Evolutionary conservation across 208 protist genomes (phyloP), one percentile per base, ranked within the genome.

Genomic region (Herpetomonas tarakana): DNA sequence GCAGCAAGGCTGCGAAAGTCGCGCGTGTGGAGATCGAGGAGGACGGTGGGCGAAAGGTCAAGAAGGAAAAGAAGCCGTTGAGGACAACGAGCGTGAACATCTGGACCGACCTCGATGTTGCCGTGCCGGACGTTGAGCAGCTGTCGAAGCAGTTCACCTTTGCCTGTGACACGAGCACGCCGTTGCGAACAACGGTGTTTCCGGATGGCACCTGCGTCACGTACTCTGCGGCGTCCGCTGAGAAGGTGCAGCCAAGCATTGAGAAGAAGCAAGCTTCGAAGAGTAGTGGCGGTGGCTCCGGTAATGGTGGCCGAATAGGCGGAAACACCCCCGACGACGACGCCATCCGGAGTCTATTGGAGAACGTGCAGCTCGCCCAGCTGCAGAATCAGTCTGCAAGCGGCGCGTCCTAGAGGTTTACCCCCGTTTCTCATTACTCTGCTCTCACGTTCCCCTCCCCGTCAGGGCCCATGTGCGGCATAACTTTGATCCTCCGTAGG

Each of bases 311-410:
- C 46, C 25, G 62, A 25, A 41, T 31, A 9, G 11, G 47, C 27
- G 45, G 63, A 2, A 41, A 44, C 57, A 62, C 50, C 21, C 65
- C 68, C 2, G 65, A 71, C 41, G 88, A 94, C 52, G 54, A 58
- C n/a, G 88, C 92, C 46, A 86, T 94, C 62, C 64, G 75, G 31
- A 81, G 71, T 31, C 67, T 94, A 24, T 71, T 92, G 25, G 81
- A 91, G 67, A 83, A 94, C 58, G 92, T 94, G 63, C 71, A 83
- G 27, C 72, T 88, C 39, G 88, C 88, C 2, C 88, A 87, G 59
- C 69, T 83, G 50, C 88, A 91, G 64, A 62, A 25, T 27, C 26
- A 52, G 14, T 35, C 19, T 27, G 46, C 44, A 12, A 52, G 21
- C 29, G 35, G 26, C 19, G 26, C n/a, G 9, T 47, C 53, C 19